Conservation (phyloP, 129 eudicot genomes). For the Helianthus annuus region HanXRQr2.0-SUNRISE NC_035445.2:42048453-42048952, state of each 20-base stretch:
- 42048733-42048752: not conserved
- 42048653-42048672: not conserved
- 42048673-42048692: constrained; percentile 11
- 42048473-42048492: not conserved
- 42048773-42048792: too few species aligned
- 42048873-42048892: too few species aligned
- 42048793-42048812: too few species aligned
- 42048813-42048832: too few species aligned
- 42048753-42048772: too few species aligned
- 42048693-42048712: not conserved
- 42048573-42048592: constrained; percentile 3
- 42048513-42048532: not conserved
- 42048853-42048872: too few species aligned
- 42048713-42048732: not conserved
- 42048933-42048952: too few species aligned
- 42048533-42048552: not conserved
- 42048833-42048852: too few species aligned
- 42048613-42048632: constrained; percentile 1
- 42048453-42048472: not conserved
- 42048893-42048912: too few species aligned
- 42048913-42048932: too few species aligned
- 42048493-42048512: not conserved
- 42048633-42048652: constrained; percentile 3
- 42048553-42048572: too few species aligned
- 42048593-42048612: not conserved